Evolutionary conservation across 176 grass and related monocot species (phyloP).

Genomic region (Cenchrus purpureus): DNA sequence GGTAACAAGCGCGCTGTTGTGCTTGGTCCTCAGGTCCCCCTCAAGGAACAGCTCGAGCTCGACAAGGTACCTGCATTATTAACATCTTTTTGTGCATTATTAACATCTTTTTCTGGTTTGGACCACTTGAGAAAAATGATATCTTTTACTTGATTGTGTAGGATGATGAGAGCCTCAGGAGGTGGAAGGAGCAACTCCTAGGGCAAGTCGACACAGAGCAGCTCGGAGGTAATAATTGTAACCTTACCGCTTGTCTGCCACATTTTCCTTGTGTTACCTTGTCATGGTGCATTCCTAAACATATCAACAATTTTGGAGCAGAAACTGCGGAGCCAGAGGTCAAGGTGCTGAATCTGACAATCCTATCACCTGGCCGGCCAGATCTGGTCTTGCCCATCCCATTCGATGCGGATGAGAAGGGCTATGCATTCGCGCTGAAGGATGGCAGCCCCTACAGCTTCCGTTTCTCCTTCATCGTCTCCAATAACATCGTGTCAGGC

Average conservation of each 20-base stretch:
- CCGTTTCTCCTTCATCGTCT: slow-evolving; percentile 75
- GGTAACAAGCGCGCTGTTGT: slow-evolving; percentile 56
- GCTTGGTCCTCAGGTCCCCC: slow-evolving; percentile 75
- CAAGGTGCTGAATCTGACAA: slow-evolving; percentile 77
- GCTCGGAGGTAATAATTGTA: slow-evolving; percentile 64
- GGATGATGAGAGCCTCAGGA: slow-evolving; percentile 91
- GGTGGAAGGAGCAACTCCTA: slow-evolving; percentile 94
- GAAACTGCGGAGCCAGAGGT: slow-evolving; percentile 84
- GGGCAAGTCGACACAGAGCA: slow-evolving; percentile 74
- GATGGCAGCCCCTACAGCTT: slow-evolving; percentile 86
- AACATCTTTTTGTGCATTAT: neutral
- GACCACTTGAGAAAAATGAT: neutral
- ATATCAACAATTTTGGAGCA: slow-evolving; percentile 20
- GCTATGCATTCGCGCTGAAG: slow-evolving; percentile 79
- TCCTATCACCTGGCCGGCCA: slow-evolving; percentile 56
- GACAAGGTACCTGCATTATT: slow-evolving; percentile 59
- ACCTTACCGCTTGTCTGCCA: too few species aligned
- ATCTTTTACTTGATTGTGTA: neutral
- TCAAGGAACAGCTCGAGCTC: slow-evolving; percentile 90
- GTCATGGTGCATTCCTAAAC: neutral
- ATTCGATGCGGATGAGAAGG: slow-evolving; percentile 71
- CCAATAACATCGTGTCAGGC: slow-evolving; percentile 90
- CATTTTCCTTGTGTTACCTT: too few species aligned
- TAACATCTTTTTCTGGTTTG: too few species aligned
- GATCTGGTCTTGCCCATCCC: slow-evolving; percentile 79